Evolutionary conservation across 2,329 filamentous ascomycete genomes (phyloP), one percentile per base, ranked within the genome.

Genomic region (Penicillium sp.): DNA sequence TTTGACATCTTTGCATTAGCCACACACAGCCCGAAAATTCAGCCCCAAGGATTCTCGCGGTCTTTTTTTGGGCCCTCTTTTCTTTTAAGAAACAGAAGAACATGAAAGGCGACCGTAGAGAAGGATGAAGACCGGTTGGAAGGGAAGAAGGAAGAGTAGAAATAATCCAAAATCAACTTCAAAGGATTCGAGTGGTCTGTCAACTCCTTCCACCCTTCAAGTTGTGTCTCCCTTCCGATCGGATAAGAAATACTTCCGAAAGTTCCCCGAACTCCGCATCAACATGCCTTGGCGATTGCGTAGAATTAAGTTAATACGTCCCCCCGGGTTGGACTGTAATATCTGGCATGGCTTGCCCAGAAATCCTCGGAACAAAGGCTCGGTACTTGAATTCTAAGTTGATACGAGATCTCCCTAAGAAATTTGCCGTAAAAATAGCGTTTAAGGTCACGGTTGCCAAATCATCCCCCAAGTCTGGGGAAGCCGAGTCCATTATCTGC

Each of bases 381-480:
- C 52, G 52, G 52, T 34, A 55, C 28, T 47, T 55, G 33, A 4
- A n/a, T 13, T 13, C n/a, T n/a, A 40, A 10, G 28, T n/a, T 45
- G 14, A 13, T n/a, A n/a, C 10, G 16, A 9, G 18, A 14, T 19
- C 26, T 31, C 13, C 16, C 42, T 7, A n/a, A 9, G n/a, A 2
- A 19, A 45, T 31, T 13, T 45, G 42, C 26, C 26, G 26, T 48
- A 31, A 24, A 18, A 36, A 16, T 18, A 14, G 16, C 16, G 26
- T 18, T 36, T 24, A 19, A 48, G 26, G 19, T 34, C 16, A 36
- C 37, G 53, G 39, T 36, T 11, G 26, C 31, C 16, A 7, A 33
- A 56, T 53, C 51, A 28, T n/a, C 19, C 14, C 29, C 7, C 34
- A 40, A 55, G 43, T 57, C 55, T 50, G 51, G 55, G 51, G 55